These are phyloP conservation scores for Ogataea pini DNA, from an alignment of 805 yeast genomes.

Conservation along the genomic window DNA sequence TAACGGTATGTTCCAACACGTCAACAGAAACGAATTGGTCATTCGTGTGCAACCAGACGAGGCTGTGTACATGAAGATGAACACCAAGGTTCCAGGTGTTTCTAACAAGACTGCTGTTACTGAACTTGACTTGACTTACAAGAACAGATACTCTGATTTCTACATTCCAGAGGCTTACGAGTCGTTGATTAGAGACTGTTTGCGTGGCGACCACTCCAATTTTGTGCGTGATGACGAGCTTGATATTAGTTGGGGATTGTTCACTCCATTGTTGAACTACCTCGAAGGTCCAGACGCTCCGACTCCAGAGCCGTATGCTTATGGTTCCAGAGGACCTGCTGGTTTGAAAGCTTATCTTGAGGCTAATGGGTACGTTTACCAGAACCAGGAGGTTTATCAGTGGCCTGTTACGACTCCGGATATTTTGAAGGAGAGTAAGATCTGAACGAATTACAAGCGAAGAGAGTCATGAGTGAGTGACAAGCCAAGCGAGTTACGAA, in stretches of 20 bases:
- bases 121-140: constrained; percentile 87
- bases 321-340: constrained; percentile 90
- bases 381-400: constrained; percentile 65
- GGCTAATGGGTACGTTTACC: constrained; percentile 72
- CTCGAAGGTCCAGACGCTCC: constrained; percentile 75
- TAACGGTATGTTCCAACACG: constrained; percentile 74
- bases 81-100: constrained; percentile 91
- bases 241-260: constrained; percentile 88
- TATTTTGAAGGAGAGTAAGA: constrained; percentile 30
- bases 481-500: background rate
- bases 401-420: constrained; percentile 84
- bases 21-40: constrained; percentile 90
- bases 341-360: constrained; percentile 60
- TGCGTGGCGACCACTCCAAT: constrained; percentile 92
- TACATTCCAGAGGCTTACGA: constrained; percentile 99
- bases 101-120: constrained; percentile 79
- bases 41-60: constrained; percentile 93
- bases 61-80: constrained; percentile 90
- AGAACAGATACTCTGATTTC: constrained; percentile 77
- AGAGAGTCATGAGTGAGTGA: background rate
- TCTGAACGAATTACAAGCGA: constrained; percentile 14
- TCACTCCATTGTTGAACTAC: constrained; percentile 85
- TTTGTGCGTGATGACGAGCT: constrained; percentile 98
- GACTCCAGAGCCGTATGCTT: constrained; percentile 67
- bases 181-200: constrained; percentile 87